These are phyloP conservation scores for Blepharisma undulans DNA, from an alignment of 169 alveolate genomes.

Conservation along the genomic window DNA sequence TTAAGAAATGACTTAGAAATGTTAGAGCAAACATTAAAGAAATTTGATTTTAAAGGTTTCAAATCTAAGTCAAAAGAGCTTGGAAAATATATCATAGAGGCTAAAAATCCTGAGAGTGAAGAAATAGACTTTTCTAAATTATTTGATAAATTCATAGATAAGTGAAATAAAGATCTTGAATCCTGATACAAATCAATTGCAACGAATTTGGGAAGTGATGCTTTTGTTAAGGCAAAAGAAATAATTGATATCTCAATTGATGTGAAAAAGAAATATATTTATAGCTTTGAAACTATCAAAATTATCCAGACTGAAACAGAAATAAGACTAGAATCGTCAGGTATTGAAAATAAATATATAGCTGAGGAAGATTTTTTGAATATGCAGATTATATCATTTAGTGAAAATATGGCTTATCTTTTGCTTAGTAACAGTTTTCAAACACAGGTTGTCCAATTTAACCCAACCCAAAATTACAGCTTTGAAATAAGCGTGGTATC, in stretches of 20 bases:
- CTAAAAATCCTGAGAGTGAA: no score
- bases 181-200: not conserved
- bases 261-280: not conserved
- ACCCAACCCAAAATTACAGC: not conserved
- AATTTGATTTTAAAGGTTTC: not conserved
- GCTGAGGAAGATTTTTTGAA: not conserved
- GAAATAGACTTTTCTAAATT: no score
- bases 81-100: no score
- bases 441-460: not conserved
- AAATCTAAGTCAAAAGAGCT: not conserved
- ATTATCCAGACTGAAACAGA: not conserved
- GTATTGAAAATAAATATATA: not conserved
- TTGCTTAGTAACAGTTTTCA: not conserved
- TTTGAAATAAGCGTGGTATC: not conserved
- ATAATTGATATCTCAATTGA: not conserved
- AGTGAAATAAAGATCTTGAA: not conserved
- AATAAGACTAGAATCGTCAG: not conserved
- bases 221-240: no score
- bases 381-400: not conserved
- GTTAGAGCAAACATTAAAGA: no score
- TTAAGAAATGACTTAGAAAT: no score
- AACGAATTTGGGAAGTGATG: not conserved
- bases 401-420: not conserved
- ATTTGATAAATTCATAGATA: no score
- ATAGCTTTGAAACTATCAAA: not conserved